Conservation (phyloP, 345 rosid genomes). For the Stellera chamaejasme region DNA sequence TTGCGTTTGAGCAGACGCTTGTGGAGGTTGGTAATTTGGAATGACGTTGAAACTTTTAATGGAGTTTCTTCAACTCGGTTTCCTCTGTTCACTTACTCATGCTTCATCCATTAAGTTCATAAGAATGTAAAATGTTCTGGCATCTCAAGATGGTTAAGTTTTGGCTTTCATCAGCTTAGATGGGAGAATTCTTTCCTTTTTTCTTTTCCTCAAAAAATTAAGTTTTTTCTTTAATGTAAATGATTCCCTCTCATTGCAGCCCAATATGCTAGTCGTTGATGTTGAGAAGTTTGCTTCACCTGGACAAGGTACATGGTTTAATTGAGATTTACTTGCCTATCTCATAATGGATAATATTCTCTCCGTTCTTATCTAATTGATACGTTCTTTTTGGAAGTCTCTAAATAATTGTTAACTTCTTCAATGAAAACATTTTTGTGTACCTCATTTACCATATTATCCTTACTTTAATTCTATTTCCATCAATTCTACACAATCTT, state of each 20-base stretch:
- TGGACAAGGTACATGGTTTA: constrained; percentile 31
- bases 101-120: background rate
- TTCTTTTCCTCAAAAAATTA: too few species aligned
- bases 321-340: too few species aligned
- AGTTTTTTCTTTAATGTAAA: background rate
- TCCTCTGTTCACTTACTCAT: background rate
- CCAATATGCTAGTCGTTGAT: constrained; percentile 96
- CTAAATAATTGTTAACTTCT: too few species aligned
- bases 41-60: background rate
- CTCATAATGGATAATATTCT: too few species aligned
- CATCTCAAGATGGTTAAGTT: background rate
- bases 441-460: too few species aligned
- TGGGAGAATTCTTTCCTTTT: background rate
- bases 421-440: too few species aligned
- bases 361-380: too few species aligned
- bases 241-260: constrained; percentile 39
- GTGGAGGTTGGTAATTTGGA: constrained; percentile 40
- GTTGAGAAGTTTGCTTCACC: constrained; percentile 71
- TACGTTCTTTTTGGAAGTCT: too few species aligned
- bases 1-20: constrained; percentile 87
- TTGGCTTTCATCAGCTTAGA: background rate
- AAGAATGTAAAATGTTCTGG: too few species aligned
- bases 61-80: background rate
- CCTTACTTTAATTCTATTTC: too few species aligned
- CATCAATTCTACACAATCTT: too few species aligned